Evolutionary conservation across 2,329 filamentous ascomycete species (phyloP), one percentile per base, ranked within the genome.

Genomic region (Cordyceps sp.): DNA sequence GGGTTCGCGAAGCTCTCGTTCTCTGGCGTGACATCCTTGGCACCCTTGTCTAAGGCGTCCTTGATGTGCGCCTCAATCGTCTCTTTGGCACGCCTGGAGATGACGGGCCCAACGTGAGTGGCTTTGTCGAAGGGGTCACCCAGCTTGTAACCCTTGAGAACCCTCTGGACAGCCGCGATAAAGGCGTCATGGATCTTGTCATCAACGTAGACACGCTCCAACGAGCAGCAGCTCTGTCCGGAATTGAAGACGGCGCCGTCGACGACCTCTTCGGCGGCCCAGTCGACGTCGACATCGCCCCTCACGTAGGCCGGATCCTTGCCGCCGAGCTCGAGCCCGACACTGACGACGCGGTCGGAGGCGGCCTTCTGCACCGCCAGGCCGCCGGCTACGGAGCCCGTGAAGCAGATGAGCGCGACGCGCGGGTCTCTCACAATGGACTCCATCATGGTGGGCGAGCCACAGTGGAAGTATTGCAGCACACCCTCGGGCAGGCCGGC

Each of bases 221-320:
- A 66, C 17, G 84, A 81, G 57, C 88, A 96, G 64, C 88, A 96
- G 52, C 84, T 93, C 62, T 96, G 88, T n/a, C 88, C 88, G 32
- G 86, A 93, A 61, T 96, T 96, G 66, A 96, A 96, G 35, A 96
- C 65, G n/a, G 85, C 78, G 15, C 88, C 88, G 45, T 96, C 88
- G 12, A 96, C 84, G 45, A 96, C 90, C 57, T 94, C 85, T 43
- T 81, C 85, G 0, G 88, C 88, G 1, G 79, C 86, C 88, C 86
- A 94, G 30, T 73, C 73, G 30, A 93, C 57, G 50, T 96, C 85
- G 2, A 93, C 84, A 46, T 96, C 88, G 6, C 62, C 63, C 37
- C 88, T 68, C 33, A 96, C 67, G 48, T 94, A 96, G 17, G 88
- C 88, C 5, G 88, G 83, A 50, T 96, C 88, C 51, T 96, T 96